phyloP scores from a whole-genome alignment of 148 eudicot genomes.

The Chenopodium berlandieri region DNA sequence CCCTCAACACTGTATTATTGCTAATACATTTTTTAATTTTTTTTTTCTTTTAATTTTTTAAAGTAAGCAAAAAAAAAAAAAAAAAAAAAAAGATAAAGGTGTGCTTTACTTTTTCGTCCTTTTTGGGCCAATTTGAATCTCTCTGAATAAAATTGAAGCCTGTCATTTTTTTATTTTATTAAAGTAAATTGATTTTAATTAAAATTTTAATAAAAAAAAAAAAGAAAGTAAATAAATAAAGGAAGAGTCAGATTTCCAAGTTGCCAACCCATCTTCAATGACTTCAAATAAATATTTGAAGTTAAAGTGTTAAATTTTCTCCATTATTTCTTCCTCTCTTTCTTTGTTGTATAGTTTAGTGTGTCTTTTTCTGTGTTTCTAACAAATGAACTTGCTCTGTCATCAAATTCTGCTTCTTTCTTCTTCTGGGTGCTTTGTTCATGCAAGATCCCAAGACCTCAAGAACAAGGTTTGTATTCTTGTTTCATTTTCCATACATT shows the following conservation, averaged over 20 bases:
- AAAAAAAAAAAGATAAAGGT: neutral
- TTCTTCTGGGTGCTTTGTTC: conserved; percentile 45
- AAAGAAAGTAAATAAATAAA: conserved; percentile 11
- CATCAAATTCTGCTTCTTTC: conserved; percentile 19
- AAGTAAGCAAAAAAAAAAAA: neutral
- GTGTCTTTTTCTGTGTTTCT: conserved; percentile 1
- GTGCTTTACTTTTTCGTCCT: conserved; percentile 25
- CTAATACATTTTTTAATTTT: conserved; percentile 6
- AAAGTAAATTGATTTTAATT: neutral
- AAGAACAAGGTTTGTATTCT: conserved; percentile 42
- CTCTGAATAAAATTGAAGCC: conserved; percentile 4
- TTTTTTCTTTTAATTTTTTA: neutral
- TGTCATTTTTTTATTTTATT: neutral
- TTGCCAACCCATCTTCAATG: neutral
- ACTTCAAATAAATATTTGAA: neutral
- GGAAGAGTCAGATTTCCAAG: conserved; percentile 21
- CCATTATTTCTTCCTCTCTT: neutral
- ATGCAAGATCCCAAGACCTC: conserved; percentile 78
- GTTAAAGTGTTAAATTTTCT: neutral
- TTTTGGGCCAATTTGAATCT: conserved; percentile 24
- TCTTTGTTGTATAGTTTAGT: neutral
- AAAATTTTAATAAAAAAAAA: neutral
- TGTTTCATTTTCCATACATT: neutral
- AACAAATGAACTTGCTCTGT: conserved; percentile 28
- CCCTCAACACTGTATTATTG: conserved; percentile 16